These are phyloP conservation scores for Wallemia hederae DNA, from an alignment of 1,284 basidiomycete species.

Conservation along the genomic window DNA sequence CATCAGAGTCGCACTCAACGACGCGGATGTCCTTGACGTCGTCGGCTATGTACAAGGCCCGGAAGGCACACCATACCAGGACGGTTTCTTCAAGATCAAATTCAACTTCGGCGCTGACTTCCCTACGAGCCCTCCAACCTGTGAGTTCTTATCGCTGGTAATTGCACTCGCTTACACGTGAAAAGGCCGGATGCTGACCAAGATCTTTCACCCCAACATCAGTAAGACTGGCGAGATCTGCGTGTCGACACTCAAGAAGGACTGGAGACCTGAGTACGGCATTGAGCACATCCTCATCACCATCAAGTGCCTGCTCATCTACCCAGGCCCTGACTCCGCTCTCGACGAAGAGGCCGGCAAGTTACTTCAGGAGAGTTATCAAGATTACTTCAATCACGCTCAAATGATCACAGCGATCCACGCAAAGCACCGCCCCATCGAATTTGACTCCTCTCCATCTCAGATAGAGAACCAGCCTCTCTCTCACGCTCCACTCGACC, in stretches of 20 bases:
- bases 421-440: slow-evolving; percentile 24
- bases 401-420: slow-evolving; percentile 58
- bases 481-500: slow-evolving; percentile 11
- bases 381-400: slow-evolving; percentile 50
- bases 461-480: slow-evolving; percentile 14
- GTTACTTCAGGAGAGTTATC: slow-evolving; percentile 60
- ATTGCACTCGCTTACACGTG: background rate
- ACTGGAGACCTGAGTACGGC: slow-evolving; percentile 76
- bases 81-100: slow-evolving; percentile 61
- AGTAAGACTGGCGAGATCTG: slow-evolving; percentile 73
- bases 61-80: slow-evolving; percentile 74
- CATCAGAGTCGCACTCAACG: slow-evolving; percentile 48
- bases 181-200: slow-evolving; percentile 56
- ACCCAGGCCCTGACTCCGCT: slow-evolving; percentile 82
- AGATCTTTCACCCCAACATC: slow-evolving; percentile 92
- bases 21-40: slow-evolving; percentile 29
- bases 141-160: slow-evolving; percentile 24
- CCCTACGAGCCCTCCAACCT: slow-evolving; percentile 67
- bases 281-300: slow-evolving; percentile 68
- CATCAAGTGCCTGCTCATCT: slow-evolving; percentile 78
- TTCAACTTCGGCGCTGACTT: slow-evolving; percentile 65
- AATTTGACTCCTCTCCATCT: slow-evolving; percentile 12
- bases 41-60: slow-evolving; percentile 14
- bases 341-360: slow-evolving; percentile 83
- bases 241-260: slow-evolving; percentile 88